Base-by-base conservation (phyloP, 2,329 filamentous ascomycete species). In the Fusarium penzigii region DNA sequence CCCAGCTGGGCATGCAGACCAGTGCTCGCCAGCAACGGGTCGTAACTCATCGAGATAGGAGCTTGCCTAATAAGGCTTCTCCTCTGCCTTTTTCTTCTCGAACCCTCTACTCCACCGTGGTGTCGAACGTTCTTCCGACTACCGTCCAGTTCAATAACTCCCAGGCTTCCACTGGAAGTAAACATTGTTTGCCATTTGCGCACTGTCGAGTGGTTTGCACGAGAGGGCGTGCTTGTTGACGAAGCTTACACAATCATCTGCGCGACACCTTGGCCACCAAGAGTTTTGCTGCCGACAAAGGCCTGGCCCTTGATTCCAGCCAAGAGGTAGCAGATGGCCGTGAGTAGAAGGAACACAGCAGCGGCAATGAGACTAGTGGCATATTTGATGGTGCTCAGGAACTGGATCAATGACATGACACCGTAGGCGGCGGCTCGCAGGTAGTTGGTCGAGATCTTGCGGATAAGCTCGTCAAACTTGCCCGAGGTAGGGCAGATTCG, bases 401-500 rank as follows among this genome's bases (percentile, higher is more conserved):
- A 97, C 74, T 97, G 92, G 42, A 96, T 72, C 46, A 87, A 68
- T 64, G 85, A 89, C 89, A 97, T 93, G 70, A 84, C 75, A 52
- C 76, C 75, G 75, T 99, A 99, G 69, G 96, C 88, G 52, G 79
- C 88, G 17, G 93, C 93, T 74, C 94, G 92, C 87, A 94, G 95
- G 78, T 92, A 97, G 79, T 97, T 97, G 53, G 92, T 96, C 58
- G 91, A 91, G 78, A 99, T 90, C 68, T 84, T 87, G 74, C 93
- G 92, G 73, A 99, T 93, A 70, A 92, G 87, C 61, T 77, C 78
- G 72, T 99, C 94, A 76, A 99, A 99, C 60, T 83, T 86, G 59
- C 87, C 75, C 13, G 93, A 97, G 6, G 94, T 99, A 52, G 94
- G 94, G 78, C 94, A 99, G 77, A 99, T 97, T 75, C 94, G 90